These are phyloP conservation scores for Carpinus fangiana DNA, from an alignment of 306 rosid genomes.

Conservation along the genomic window DNA sequence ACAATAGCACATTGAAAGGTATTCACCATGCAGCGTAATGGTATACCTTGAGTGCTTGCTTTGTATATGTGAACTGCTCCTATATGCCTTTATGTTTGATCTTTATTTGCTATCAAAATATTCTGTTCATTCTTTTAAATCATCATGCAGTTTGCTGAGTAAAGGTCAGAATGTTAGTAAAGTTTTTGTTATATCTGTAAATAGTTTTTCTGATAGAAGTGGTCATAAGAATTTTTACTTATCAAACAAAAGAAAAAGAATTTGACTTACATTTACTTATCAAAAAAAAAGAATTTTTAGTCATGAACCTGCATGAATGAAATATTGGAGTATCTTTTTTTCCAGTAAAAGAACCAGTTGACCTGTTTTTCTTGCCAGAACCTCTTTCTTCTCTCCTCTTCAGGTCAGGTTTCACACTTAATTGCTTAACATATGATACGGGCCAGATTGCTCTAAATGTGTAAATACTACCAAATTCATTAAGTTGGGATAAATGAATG, in stretches of 20 bases:
- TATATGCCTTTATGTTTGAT: neutral
- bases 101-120: conserved; percentile 8
- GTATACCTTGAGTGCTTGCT: neutral
- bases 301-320: neutral
- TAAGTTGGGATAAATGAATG: neutral
- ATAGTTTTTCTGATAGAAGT: neutral
- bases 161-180: conserved; percentile 1
- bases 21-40: conserved; percentile 1
- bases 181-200: conserved; percentile 12
- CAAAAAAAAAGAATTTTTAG: too few species aligned
- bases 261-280: too few species aligned
- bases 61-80: neutral
- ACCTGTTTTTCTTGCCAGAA: neutral
- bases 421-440: conserved; percentile 7
- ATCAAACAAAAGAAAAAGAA: too few species aligned
- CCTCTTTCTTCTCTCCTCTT: neutral
- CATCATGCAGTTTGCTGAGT: conserved; percentile 2
- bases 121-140: conserved; percentile 16
- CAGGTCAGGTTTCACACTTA: neutral
- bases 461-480: neutral
- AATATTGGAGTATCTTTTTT: neutral
- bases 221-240: neutral
- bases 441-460: neutral
- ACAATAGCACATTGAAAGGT: conserved; percentile 12
- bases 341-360: neutral